phyloP scores from a whole-genome alignment of 108 stramenopile genomes.

The Cyclotella choctawhatcheeana region DNA sequence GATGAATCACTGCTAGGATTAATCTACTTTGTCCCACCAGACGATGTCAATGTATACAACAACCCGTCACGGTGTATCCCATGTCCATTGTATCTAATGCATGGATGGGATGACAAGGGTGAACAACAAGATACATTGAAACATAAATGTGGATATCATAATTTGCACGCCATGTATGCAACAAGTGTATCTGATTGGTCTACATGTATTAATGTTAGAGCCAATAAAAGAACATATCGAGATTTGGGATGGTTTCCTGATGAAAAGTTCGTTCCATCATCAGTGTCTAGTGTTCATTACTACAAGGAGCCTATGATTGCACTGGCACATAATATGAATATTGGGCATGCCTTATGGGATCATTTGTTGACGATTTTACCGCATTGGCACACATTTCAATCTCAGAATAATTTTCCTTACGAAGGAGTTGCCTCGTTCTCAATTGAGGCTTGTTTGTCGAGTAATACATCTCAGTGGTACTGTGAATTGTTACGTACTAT shows the following conservation, averaged over 20 bases:
- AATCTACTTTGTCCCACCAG: not conserved
- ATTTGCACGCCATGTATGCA: constrained; percentile 19
- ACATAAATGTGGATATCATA: constrained; percentile 12
- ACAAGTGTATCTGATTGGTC: constrained; percentile 20
- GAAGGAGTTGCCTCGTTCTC: constrained; percentile 2
- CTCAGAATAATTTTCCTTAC: not conserved
- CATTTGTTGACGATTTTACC: constrained; percentile 18
- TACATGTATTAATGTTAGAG: not conserved
- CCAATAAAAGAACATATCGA: not conserved
- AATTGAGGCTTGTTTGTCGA: not conserved
- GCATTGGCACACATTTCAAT: constrained; percentile 21
- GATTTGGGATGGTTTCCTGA: not conserved
- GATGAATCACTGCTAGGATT: not conserved
- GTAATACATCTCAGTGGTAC: not conserved
- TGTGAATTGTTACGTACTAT: constrained; percentile 18
- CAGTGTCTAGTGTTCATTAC: not conserved
- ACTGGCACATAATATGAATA: constrained; percentile 9
- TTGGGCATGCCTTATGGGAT: constrained; percentile 23
- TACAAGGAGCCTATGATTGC: constrained; percentile 2
- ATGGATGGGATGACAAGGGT: constrained; percentile 12
- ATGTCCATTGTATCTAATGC: constrained; percentile 3
- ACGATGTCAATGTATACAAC: not conserved
- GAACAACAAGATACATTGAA: not conserved
- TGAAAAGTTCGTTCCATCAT: not conserved
- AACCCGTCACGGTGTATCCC: constrained; percentile 14